Conservation (phyloP, 108 stramenopile species). For the Aurantiochytrium sp. region DNA sequence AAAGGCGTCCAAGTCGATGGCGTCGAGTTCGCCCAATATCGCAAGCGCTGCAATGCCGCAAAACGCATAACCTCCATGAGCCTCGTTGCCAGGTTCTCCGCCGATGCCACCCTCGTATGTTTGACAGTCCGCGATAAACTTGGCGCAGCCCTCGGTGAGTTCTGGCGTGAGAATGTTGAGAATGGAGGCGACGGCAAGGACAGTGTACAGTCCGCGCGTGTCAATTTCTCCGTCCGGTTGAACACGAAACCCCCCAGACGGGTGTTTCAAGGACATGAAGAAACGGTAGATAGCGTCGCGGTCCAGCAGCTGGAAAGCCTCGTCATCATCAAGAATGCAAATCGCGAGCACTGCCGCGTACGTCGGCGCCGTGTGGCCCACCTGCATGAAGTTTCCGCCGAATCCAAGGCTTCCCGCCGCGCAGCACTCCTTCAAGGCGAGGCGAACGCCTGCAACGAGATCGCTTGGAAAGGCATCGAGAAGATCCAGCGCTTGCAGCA, state of each 20-base stretch:
- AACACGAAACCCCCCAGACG: conserved; percentile 71
- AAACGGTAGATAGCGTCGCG: conserved; percentile 38
- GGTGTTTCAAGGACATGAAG: conserved; percentile 44
- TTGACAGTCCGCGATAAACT: conserved; percentile 68
- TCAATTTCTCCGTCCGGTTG: conserved; percentile 95
- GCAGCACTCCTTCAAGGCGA: conserved; percentile 56
- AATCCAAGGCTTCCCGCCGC: conserved; percentile 68
- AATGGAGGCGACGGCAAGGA: conserved; percentile 63
- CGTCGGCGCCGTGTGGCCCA: conserved; percentile 87
- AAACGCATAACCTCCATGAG: conserved; percentile 96
- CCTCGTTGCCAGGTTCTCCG: conserved; percentile 86
- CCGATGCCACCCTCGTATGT: conserved; percentile 93
- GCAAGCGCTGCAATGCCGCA: conserved; percentile 80
- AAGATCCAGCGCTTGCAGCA: conserved; percentile 79
- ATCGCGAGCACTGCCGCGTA: conserved; percentile 68
- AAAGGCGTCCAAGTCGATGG: not conserved
- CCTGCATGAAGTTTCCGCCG: conserved; percentile 83
- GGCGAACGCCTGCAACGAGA: conserved; percentile 26
- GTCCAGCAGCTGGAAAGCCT: not conserved
- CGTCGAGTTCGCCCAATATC: conserved; percentile 32
- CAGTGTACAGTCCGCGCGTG: conserved; percentile 83
- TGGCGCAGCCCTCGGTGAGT: conserved; percentile 40
- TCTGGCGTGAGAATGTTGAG: conserved; percentile 56
- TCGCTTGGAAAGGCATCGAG: conserved; percentile 50
- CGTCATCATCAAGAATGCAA: conserved; percentile 25